phyloP scores from a whole-genome alignment of 2,329 filamentous ascomycete species.

The Penicillium sp. region DNA sequence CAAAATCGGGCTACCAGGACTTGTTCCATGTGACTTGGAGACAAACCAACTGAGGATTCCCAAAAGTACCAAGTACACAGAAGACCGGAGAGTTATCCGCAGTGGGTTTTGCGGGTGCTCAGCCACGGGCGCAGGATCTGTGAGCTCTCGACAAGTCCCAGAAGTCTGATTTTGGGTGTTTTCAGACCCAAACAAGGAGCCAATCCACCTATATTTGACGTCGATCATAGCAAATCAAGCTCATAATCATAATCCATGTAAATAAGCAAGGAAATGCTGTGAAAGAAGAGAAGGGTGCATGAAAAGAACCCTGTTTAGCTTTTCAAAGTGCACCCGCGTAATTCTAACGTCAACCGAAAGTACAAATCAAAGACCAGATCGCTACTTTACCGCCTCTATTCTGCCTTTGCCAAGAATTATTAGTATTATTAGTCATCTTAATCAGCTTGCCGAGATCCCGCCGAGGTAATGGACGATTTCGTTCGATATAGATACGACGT shows the following conservation, averaged over 20 bases:
- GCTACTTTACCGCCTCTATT: too few species aligned
- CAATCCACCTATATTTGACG: not conserved
- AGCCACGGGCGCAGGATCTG: not conserved
- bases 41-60: too few species aligned
- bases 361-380: too few species aligned
- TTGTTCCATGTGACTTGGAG: not conserved
- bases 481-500: too few species aligned
- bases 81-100: not conserved
- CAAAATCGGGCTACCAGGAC: slow-evolving; percentile 4
- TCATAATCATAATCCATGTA: not conserved
- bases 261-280: not conserved
- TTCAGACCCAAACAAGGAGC: slow-evolving; percentile 11
- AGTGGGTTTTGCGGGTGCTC: not conserved
- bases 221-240: not conserved
- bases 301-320: not conserved
- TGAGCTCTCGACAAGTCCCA: not conserved
- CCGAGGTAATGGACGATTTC: too few species aligned
- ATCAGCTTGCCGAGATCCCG: too few species aligned
- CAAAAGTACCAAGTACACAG: too few species aligned
- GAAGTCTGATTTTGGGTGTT: slow-evolving; percentile 4
- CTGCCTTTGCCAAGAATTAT: too few species aligned
- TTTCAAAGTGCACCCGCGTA: not conserved
- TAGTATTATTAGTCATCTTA: too few species aligned
- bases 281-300: not conserved
- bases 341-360: too few species aligned